A percentile compares a stretch with the other conserved stretches of the same genome.
Conservation (phyloP, 2,329 filamentous ascomycete species). For the Lecanicillium sp. region DNA sequence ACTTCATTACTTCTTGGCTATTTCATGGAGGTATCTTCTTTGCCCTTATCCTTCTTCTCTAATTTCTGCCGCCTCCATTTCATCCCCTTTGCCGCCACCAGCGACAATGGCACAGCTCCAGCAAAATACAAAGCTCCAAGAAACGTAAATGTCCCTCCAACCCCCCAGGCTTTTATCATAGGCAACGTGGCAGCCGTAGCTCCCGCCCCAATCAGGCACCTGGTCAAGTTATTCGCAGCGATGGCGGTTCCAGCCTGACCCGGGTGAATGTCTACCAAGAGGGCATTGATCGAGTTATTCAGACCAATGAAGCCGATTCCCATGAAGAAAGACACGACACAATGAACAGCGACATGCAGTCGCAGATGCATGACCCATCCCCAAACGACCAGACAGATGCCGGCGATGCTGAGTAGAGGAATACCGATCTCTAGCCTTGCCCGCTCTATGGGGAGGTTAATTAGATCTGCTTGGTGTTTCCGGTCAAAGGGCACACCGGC, state of each 20-base stretch:
- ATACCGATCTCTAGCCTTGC: slow-evolving; percentile 40
- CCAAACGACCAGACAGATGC: slow-evolving; percentile 37
- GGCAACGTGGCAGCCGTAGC: slow-evolving; percentile 42
- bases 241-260: slow-evolving; percentile 43
- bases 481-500: slow-evolving; percentile 45
- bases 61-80: slow-evolving; percentile 31
- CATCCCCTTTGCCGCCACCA: slow-evolving; percentile 33
- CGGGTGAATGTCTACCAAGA: slow-evolving; percentile 50
- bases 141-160: slow-evolving; percentile 43
- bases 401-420: slow-evolving; percentile 42
- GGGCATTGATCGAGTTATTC: slow-evolving; percentile 41
- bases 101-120: slow-evolving; percentile 28
- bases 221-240: slow-evolving; percentile 46
- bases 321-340: slow-evolving; percentile 36
- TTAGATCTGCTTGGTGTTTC: slow-evolving; percentile 41
- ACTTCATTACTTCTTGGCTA: too few relatives aligned
- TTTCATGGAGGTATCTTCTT: slow-evolving; percentile 1
- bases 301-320: slow-evolving; percentile 44
- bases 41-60: slow-evolving; percentile 17
- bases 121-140: slow-evolving; percentile 33
- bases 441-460: slow-evolving; percentile 41
- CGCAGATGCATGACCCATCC: slow-evolving; percentile 41
- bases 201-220: slow-evolving; percentile 46
- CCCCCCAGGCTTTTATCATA: slow-evolving; percentile 41
- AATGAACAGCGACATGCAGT: slow-evolving; percentile 35